phyloP scores from a whole-genome alignment of 768 basidiomycete genomes.

The Trichaptum fuscoviolaceum region DNA sequence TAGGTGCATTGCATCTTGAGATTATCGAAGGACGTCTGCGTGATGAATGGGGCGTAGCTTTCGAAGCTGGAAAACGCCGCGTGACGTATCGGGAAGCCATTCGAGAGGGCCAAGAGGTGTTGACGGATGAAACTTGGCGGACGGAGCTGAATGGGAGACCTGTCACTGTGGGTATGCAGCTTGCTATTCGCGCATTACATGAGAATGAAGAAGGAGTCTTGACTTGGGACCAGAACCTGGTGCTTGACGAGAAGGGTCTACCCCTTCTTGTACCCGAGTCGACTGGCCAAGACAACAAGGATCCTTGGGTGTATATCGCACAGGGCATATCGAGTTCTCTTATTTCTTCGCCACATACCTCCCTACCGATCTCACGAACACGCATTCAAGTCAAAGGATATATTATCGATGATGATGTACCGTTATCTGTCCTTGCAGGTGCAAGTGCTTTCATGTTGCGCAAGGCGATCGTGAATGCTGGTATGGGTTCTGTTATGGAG shows the following conservation, averaged over 20 bases:
- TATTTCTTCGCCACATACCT: constrained; percentile 75
- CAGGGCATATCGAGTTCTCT: constrained; percentile 67
- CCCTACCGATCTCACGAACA: constrained; percentile 61
- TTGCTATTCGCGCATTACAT: constrained; percentile 50
- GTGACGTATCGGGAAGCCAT: constrained; percentile 75
- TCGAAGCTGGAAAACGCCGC: constrained; percentile 70
- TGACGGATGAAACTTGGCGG: constrained; percentile 46
- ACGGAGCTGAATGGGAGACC: constrained; percentile 58
- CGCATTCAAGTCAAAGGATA: constrained; percentile 49
- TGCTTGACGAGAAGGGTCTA: constrained; percentile 49
- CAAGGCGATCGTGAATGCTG: constrained; percentile 52
- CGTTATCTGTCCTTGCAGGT: constrained; percentile 54
- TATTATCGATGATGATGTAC: constrained; percentile 34
- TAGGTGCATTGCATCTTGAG: constrained; percentile 85
- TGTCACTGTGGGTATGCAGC: constrained; percentile 42
- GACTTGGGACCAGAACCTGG: constrained; percentile 73
- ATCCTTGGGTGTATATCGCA: constrained; percentile 50
- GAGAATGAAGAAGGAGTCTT: constrained; percentile 58
- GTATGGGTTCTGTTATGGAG: constrained; percentile 72
- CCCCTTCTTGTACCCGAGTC: constrained; percentile 49
- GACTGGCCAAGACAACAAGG: constrained; percentile 30
- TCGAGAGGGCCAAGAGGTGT: constrained; percentile 23
- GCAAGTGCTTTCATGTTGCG: constrained; percentile 63
- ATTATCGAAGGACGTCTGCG: constrained; percentile 77
- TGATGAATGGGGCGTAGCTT: constrained; percentile 75